Conservation (phyloP, 2,329 filamentous ascomycete species). For the Aspergillus oerlinghausenensis region DNA sequence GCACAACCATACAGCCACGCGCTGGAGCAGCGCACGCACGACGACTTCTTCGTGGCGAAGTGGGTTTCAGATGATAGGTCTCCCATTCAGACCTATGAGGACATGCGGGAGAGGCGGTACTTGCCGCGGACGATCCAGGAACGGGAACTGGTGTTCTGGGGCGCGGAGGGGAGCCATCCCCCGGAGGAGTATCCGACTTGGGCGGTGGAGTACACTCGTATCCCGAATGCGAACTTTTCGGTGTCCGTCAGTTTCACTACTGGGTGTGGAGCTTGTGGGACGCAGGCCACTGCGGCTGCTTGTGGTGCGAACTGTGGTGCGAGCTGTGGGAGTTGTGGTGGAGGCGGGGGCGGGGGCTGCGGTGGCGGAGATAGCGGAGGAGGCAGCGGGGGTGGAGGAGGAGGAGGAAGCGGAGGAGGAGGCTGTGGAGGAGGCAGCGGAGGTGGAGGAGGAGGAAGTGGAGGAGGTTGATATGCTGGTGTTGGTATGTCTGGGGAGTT, state of each 20-base stretch:
- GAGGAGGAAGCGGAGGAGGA: too few relatives aligned
- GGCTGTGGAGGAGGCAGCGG: too few relatives aligned
- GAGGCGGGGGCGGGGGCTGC: not conserved
- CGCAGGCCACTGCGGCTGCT: not conserved
- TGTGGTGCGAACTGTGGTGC: not conserved
- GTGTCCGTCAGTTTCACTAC: not conserved
- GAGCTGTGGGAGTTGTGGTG: not conserved
- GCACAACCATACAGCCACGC: not conserved
- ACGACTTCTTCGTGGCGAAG: not conserved
- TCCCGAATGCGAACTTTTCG: not conserved
- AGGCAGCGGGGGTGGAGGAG: too few relatives aligned
- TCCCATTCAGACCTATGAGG: not conserved
- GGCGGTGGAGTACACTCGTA: not conserved
- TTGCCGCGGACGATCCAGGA: not conserved
- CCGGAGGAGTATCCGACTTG: not conserved
- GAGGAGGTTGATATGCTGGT: too few relatives aligned
- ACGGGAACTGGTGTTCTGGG: not conserved
- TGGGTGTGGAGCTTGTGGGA: not conserved
- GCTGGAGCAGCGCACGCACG: not conserved
- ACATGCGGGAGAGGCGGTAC: not conserved
- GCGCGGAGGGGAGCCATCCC: not conserved
- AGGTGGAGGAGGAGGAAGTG: too few relatives aligned
- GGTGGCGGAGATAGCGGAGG: not conserved
- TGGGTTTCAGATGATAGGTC: fast-evolving
- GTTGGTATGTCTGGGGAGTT: too few relatives aligned